Conservation (phyloP, 257 asterid genomes). For the Ocimum tenuiflorum region DNA sequence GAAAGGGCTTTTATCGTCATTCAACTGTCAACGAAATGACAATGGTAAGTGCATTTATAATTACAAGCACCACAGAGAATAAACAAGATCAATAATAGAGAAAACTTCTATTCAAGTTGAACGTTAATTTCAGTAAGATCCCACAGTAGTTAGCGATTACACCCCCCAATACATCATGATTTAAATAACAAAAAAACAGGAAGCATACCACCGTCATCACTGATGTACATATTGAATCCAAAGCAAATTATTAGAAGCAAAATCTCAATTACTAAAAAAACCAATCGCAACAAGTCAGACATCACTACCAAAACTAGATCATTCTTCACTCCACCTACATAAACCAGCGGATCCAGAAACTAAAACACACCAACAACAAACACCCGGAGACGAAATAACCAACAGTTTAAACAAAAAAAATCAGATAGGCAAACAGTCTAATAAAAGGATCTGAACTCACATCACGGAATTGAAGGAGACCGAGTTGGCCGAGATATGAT, state of each 20-base stretch:
- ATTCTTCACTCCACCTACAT: neutral
- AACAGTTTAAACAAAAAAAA: neutral
- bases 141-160: neutral
- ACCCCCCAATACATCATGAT: neutral
- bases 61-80: conserved; percentile 9
- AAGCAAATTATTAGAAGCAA: conserved; percentile 1
- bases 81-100: neutral
- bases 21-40: conserved; percentile 58
- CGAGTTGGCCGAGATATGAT: conserved; percentile 88
- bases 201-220: neutral
- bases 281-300: conserved; percentile 1
- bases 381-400: neutral
- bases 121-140: neutral
- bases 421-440: conserved; percentile 9
- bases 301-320: conserved; percentile 12
- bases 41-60: conserved; percentile 19
- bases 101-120: conserved; percentile 7
- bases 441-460: conserved; percentile 43
- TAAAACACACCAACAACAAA: conserved; percentile 7
- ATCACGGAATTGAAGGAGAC: conserved; percentile 93
- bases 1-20: conserved; percentile 87
- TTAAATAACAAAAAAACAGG: conserved; percentile 4
- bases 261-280: neutral
- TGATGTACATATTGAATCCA: neutral
- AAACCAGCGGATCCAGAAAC: conserved; percentile 13